A percentile compares a stretch with the other conserved stretches of the same genome.
Conservation (phyloP, 768 basidiomycete genomes). For the Tylopilus subfusipes region DNA sequence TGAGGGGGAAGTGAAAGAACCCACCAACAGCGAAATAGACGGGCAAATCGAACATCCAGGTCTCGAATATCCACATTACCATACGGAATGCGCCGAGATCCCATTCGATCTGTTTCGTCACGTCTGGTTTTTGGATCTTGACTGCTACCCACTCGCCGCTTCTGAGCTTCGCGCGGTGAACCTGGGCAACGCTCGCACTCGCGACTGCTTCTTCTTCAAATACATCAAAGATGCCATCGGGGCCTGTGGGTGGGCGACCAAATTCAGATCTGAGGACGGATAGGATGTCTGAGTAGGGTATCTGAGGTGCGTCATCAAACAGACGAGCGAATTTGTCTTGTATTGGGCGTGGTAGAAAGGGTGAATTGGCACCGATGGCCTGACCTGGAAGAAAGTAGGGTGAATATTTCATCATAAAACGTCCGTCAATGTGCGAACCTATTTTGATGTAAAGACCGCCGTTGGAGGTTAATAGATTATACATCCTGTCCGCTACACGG, state of each 20-base stretch:
- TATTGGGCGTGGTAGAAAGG: slow-evolving; percentile 78
- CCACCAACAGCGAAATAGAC: slow-evolving; percentile 74
- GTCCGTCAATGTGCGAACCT: slow-evolving; percentile 36
- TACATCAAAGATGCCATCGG: slow-evolving; percentile 70
- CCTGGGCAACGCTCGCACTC: slow-evolving; percentile 90
- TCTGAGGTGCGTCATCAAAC: slow-evolving; percentile 86
- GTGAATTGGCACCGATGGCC: slow-evolving; percentile 81
- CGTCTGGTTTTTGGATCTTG: slow-evolving; percentile 89
- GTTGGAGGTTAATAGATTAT: slow-evolving; percentile 73
- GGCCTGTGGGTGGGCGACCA: slow-evolving; percentile 58
- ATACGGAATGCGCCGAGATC: slow-evolving; percentile 67
- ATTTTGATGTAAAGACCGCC: slow-evolving; percentile 87
- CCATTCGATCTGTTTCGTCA: slow-evolving; percentile 83
- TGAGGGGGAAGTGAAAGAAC: slow-evolving; percentile 22
- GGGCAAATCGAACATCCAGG: slow-evolving; percentile 82
- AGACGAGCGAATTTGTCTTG: slow-evolving; percentile 77
- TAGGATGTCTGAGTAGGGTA: slow-evolving; percentile 66
- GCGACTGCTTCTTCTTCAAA: slow-evolving; percentile 79
- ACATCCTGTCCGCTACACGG: slow-evolving; percentile 76
- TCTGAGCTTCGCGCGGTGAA: slow-evolving; percentile 71
- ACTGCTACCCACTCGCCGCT: slow-evolving; percentile 76
- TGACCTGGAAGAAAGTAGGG: slow-evolving; percentile 45
- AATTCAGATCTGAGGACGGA: slow-evolving; percentile 69
- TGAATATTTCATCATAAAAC: not conserved
- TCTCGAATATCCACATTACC: slow-evolving; percentile 78